Base-by-base conservation (phyloP, 1,284 basidiomycete genomes). In the Leccinum griseonigrum region DNA sequence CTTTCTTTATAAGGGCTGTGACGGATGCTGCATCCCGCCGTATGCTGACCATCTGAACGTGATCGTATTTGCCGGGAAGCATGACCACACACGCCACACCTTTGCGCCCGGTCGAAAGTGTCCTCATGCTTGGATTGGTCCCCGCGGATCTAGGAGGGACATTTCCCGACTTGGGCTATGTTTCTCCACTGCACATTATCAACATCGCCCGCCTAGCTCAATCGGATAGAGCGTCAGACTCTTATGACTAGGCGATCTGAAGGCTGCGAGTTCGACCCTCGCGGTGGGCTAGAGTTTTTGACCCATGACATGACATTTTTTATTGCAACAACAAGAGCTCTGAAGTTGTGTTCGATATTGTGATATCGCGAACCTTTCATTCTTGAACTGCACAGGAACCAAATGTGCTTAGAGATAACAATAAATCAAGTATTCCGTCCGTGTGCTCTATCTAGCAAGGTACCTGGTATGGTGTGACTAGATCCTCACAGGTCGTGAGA, bases 191-290 rank as follows among this genome's bases (percentile, higher is more conserved):
- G 10, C 13, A 9, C 22, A 9, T 28, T 8, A 14, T 26, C 14
- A 8, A 13, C 7, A 46, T 18, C n/a, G 86, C 86, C 86, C 83
- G 86, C 86, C 86, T 88, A 88, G 87, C 87, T 90, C 87, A 89
- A 88, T 90, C 85, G 87, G 86, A 85, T 87, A 90, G 88, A 90
- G 87, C 87, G 85, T 89, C 88, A 88, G 87, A 88, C 88, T 89
- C 76, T 77, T 74, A 77, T 16, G 53, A 63, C 70, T 71, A 70
- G 71, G 73, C 68, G 66, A 87, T 88, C 86, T 88, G 89, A 91
- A 90, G 88, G 88, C 87, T 91, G 89, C 87, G 87, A 90, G 88
- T 91, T 91, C 88, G 89, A 91, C 88, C 88, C 89, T 90, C 88
- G 87, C 88, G 88, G 88, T 91, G 88, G 88, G 87, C 88, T 18